Percentiles rank a stretch among this genome's conserved stretches.
phyloP scores from a whole-genome alignment of 306 rosid species.

The Vigna hirtella region DNA sequence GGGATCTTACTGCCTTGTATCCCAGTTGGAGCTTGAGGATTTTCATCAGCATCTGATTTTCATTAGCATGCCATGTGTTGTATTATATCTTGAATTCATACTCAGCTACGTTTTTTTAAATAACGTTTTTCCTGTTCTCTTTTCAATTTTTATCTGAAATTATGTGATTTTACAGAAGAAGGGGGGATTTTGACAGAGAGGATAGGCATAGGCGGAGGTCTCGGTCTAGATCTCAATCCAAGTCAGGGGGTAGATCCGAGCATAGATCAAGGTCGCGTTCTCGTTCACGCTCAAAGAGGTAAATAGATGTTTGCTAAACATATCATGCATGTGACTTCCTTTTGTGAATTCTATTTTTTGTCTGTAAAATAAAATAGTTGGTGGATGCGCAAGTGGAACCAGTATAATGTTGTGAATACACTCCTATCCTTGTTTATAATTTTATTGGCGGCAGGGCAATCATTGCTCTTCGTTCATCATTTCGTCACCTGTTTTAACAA shows the following conservation, averaged over 20 bases:
- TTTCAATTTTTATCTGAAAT: constrained; percentile 22
- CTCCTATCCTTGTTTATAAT: neutral
- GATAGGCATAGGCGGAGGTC: constrained; percentile 76
- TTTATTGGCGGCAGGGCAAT: neutral
- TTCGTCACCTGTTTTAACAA: neutral
- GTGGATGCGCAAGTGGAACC: constrained; percentile 13
- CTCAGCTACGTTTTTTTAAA: neutral
- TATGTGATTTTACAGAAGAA: constrained; percentile 59
- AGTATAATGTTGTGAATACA: constrained; percentile 13
- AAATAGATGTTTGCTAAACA: constrained; percentile 11
- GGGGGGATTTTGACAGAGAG: constrained; percentile 88
- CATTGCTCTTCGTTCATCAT: neutral
- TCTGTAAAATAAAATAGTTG: constrained; percentile 23
- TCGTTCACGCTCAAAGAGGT: constrained; percentile 98
- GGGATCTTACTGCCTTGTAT: constrained; percentile 26
- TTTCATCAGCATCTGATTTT: constrained; percentile 1
- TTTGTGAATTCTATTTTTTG: constrained; percentile 15
- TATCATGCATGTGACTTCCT: neutral
- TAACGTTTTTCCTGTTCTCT: neutral
- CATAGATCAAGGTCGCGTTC: constrained; percentile 85
- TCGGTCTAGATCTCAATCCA: constrained; percentile 66
- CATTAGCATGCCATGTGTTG: neutral
- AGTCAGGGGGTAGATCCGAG: constrained; percentile 69
- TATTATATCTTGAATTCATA: neutral
- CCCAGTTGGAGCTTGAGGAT: constrained; percentile 12